Percentiles rank a stretch among this genome's conserved stretches.
phyloP scores from a whole-genome alignment of 192 early-diverging fungal genomes.

The Diversispora epigaea region DNA sequence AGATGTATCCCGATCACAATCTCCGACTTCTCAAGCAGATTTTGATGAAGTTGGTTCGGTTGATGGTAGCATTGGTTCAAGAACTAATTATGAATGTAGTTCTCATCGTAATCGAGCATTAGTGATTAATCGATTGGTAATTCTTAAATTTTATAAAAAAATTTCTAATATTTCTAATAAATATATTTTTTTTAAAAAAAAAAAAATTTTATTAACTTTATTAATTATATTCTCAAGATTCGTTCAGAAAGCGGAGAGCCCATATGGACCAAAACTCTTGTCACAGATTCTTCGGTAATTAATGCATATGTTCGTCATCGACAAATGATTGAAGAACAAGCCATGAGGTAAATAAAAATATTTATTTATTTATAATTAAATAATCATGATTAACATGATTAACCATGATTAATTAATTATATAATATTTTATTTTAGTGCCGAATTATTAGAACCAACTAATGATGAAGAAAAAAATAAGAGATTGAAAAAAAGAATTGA shows the following conservation, averaged over 20 bases:
- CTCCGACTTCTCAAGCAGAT: slow-evolving; percentile 19
- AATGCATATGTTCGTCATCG: slow-evolving; percentile 89
- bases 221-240: slow-evolving; percentile 22
- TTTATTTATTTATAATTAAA: neutral
- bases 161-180: too few relatives aligned
- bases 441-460: slow-evolving; percentile 52
- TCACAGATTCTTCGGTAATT: slow-evolving; percentile 80
- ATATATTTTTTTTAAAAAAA: too few relatives aligned
- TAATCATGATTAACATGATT: neutral
- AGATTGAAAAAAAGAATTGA: slow-evolving; percentile 60
- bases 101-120: slow-evolving; percentile 57
- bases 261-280: slow-evolving; percentile 75
- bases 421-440: slow-evolving; percentile 33
- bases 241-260: slow-evolving; percentile 61
- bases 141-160: neutral
- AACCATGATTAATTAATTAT: too few relatives aligned
- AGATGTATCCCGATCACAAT: neutral
- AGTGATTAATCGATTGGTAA: slow-evolving; percentile 60
- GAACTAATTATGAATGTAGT: slow-evolving; percentile 51
- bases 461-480: slow-evolving; percentile 59
- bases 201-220: too few relatives aligned
- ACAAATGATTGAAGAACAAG: slow-evolving; percentile 74
- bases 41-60: slow-evolving; percentile 54
- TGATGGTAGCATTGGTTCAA: slow-evolving; percentile 54
- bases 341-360: too few relatives aligned